These are phyloP conservation scores for Fusarium transvaalense DNA, from an alignment of 2,329 filamentous ascomycete genomes.

Conservation along the genomic window DNA sequence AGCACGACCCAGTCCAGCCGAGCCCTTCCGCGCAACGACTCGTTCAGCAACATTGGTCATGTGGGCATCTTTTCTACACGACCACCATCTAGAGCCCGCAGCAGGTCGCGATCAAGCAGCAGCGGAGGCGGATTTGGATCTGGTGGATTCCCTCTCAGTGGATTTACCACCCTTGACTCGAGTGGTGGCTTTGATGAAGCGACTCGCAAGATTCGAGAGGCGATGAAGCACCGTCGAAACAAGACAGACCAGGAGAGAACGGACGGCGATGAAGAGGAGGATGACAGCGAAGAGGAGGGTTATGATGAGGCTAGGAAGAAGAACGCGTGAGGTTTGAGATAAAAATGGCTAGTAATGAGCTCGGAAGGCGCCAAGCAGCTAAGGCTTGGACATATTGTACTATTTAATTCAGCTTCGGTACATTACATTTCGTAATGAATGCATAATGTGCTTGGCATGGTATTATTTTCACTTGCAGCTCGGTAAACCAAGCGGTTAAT, in stretches of 20 bases:
- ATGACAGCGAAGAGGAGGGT: constrained; percentile 59
- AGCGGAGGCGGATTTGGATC: constrained; percentile 72
- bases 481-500: not conserved
- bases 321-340: constrained; percentile 48
- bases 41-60: constrained; percentile 88
- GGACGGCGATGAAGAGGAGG: constrained; percentile 52
- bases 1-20: constrained; percentile 67
- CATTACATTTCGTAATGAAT: constrained; percentile 3
- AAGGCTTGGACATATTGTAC: constrained; percentile 33
- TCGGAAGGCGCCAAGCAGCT: not conserved
- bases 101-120: constrained; percentile 77
- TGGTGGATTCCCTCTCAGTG: constrained; percentile 73
- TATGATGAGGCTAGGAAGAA: constrained; percentile 60
- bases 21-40: constrained; percentile 84
- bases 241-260: constrained; percentile 61
- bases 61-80: constrained; percentile 92
- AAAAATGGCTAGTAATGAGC: not conserved
- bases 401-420: constrained; percentile 19
- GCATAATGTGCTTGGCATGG: not conserved
- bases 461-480: not conserved
- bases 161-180: constrained; percentile 75
- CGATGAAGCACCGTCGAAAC: constrained; percentile 76
- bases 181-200: constrained; percentile 84
- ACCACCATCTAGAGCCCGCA: constrained; percentile 82
- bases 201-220: constrained; percentile 83